A percentile compares a stretch with the other conserved stretches of the same genome.
phyloP scores from a whole-genome alignment of 176 grass and related monocot species.

The Areca catechu region DNA sequence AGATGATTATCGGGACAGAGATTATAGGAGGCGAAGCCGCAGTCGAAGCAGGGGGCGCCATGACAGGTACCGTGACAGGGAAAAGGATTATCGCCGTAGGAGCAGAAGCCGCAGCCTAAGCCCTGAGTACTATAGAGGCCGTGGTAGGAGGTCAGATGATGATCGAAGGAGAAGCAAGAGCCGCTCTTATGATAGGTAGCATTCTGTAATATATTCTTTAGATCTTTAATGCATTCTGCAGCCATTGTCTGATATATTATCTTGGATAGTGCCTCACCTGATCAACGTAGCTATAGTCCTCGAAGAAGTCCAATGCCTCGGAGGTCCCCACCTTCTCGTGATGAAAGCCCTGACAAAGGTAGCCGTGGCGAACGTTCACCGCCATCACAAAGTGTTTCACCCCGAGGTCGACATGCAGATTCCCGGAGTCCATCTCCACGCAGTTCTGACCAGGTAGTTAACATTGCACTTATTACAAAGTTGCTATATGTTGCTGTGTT shows the following conservation, averaged over 20 bases:
- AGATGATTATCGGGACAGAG: conserved; percentile 8
- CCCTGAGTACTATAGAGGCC: conserved; percentile 36
- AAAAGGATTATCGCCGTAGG: neutral
- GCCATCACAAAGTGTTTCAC: conserved; percentile 12
- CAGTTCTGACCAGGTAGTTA: conserved; percentile 15
- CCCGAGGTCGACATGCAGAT: conserved; percentile 7
- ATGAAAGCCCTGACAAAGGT: conserved; percentile 17
- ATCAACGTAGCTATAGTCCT: conserved; percentile 39
- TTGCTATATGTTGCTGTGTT: neutral
- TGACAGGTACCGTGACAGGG: conserved; percentile 4
- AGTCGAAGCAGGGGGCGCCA: conserved; percentile 12
- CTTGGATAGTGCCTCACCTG: conserved; percentile 28
- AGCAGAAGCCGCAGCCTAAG: conserved; percentile 2
- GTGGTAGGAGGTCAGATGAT: conserved; percentile 37
- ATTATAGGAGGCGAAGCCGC: conserved; percentile 6
- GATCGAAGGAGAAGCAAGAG: conserved; percentile 1
- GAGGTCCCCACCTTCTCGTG: conserved; percentile 25
- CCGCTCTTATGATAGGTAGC: conserved; percentile 10
- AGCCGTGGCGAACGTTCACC: neutral
- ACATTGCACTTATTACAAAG: no score
- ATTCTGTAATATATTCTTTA: conserved; percentile 1
- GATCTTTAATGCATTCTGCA: neutral
- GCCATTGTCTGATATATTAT: neutral
- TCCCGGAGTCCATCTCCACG: conserved; percentile 21
- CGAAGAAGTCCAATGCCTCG: conserved; percentile 48